Percentiles rank a stretch among this genome's conserved stretches.
These are phyloP conservation scores for Aspergillus asperescens DNA, from an alignment of 495 filamentous ascomycete species.

Conservation along the genomic window DNA sequence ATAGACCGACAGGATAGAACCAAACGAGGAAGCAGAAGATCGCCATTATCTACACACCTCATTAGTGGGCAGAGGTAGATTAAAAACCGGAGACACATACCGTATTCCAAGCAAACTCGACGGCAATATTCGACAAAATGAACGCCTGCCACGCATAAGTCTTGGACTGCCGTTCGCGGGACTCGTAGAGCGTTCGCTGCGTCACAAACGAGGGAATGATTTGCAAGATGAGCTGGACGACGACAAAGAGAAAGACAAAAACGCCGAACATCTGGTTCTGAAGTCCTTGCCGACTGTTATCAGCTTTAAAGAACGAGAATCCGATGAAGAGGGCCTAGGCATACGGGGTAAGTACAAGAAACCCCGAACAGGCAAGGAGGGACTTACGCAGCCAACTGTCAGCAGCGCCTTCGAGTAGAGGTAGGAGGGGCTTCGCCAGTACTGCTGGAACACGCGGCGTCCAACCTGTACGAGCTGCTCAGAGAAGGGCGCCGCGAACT, in stretches of 20 bases:
- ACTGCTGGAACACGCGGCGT: slow-evolving; percentile 49
- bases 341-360: slow-evolving; percentile 40
- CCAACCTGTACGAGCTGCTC: slow-evolving; percentile 50
- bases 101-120: slow-evolving; percentile 73
- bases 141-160: slow-evolving; percentile 74
- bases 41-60: slow-evolving; percentile 42
- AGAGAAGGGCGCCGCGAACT: slow-evolving; percentile 52
- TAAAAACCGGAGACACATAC: slow-evolving; percentile 61
- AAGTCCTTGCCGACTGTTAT: slow-evolving; percentile 70
- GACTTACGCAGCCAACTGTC: slow-evolving; percentile 22
- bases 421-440: slow-evolving; percentile 58
- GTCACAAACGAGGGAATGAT: slow-evolving; percentile 68
- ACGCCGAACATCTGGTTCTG: slow-evolving; percentile 90
- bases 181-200: slow-evolving; percentile 65
- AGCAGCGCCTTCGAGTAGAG: slow-evolving; percentile 61
- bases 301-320: slow-evolving; percentile 80
- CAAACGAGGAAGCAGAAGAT: slow-evolving; percentile 59
- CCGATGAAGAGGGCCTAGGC: slow-evolving; percentile 75
- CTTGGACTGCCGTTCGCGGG: slow-evolving; percentile 65
- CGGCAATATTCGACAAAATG: slow-evolving; percentile 60
- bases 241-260: slow-evolving; percentile 81
- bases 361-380: slow-evolving; percentile 35
- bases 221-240: slow-evolving; percentile 73
- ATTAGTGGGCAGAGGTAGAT: background rate
- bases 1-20: slow-evolving; percentile 67